Evolutionary conservation across 2,329 filamentous ascomycete genomes (phyloP), one percentile per base, ranked within the genome.

Genomic region (Fusarium newnesense): DNA sequence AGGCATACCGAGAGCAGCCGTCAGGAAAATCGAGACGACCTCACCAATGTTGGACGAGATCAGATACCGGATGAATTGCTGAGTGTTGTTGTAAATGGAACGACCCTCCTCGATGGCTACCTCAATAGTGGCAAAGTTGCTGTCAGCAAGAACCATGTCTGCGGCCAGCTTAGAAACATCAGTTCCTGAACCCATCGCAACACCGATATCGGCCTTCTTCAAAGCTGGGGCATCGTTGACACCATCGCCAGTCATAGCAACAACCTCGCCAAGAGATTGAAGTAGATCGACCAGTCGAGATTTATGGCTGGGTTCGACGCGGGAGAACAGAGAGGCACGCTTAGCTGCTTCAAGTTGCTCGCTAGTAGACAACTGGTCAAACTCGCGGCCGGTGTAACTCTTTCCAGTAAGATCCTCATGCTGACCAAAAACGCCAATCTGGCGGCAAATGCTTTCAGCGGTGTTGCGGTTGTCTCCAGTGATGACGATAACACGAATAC

Each of bases 21-120:
- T 99, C 77, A 99, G 85, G 89, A 99, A 99, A 83, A 99, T 99
- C 15, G 96, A 98, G 40, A 99, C 96, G 40, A 99, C 96, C 83
- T 99, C 96, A 78, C 96, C 97, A 75, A 99, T 99, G 86, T 99
- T 99, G 73, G 96, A 98, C 13, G 96, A 98, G 82, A 99, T 99
- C 70, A 99, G 89, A 83, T 99, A 99, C 56, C 97, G 94, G 84
- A 99, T 99, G 84, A 99, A 99, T 82, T 99, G 96, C 82, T 99
- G 96, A 10, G 96, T 99, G 88, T 99, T 99, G 91, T 96, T 98
- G 89, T 98, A 99, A 84, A 99, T 99, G 73, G 95, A 95, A 72
- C 96, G 93, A 60, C 96, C 96, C 84, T 99, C 96, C 82, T 99
- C 96, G 73, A 99, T 95, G 56, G 96, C 96, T 63, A 94, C 88